phyloP scores from a whole-genome alignment of 108 stramenopile genomes.

The Nannochloropsis salina region DNA sequence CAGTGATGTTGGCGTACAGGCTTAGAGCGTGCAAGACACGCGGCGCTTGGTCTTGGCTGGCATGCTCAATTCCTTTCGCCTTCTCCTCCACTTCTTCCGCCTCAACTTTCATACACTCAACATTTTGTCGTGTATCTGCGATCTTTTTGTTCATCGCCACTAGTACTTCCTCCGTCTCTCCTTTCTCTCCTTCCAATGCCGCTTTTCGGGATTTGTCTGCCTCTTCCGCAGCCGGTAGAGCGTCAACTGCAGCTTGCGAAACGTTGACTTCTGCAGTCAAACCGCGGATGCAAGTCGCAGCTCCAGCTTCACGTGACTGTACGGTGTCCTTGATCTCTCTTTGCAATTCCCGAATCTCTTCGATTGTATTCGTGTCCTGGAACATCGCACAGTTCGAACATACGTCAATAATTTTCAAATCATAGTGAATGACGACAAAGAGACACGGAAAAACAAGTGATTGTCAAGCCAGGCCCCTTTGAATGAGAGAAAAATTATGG shows the following conservation, averaged over 20 bases:
- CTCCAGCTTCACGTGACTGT: neutral
- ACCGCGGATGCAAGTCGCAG: neutral
- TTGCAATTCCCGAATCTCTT: neutral
- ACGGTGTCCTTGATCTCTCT: neutral
- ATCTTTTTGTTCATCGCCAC: neutral
- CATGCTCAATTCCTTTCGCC: slow-evolving; percentile 25
- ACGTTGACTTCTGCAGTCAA: slow-evolving; percentile 6
- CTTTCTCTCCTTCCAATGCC: slow-evolving; percentile 14
- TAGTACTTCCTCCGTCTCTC: neutral
- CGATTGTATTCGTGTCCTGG: slow-evolving; percentile 1
- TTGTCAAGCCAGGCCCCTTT: no score
- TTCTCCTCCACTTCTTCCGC: neutral
- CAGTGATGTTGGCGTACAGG: slow-evolving; percentile 48
- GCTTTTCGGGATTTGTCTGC: slow-evolving; percentile 10
- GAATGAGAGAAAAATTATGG: no score
- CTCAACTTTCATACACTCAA: slow-evolving; percentile 18
- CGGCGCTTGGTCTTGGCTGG: slow-evolving; percentile 35
- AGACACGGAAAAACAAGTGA: no score
- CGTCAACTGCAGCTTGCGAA: neutral
- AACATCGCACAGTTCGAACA: no score
- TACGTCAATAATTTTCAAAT: no score
- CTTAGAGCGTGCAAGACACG: slow-evolving; percentile 43
- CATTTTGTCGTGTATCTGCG: neutral
- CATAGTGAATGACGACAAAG: no score
- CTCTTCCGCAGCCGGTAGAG: neutral